Base-by-base conservation (phyloP, 2,329 filamentous ascomycete genomes). In the Trichoderma koningiopsis region DNA sequence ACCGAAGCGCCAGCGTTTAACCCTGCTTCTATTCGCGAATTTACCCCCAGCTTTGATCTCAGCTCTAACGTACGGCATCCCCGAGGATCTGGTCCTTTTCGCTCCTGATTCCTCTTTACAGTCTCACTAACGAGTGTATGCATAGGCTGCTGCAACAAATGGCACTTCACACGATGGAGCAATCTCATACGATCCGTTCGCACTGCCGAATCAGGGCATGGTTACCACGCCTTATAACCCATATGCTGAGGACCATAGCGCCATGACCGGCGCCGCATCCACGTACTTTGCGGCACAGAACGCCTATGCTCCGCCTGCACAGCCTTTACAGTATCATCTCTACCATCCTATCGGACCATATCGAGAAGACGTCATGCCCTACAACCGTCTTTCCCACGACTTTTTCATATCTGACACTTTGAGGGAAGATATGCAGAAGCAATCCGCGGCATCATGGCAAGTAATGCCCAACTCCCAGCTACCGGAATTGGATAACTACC, bases 361-460 rank as follows among this genome's bases (percentile, higher is more conserved):
- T 77, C 88, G 89, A 70, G 92, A 95, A 71, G 93, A 93, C 72
- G 84, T 97, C 35, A 85, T 92, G 73, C 89, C 91, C 3, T 97
- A 97, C 76, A 95, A 99, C 77, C 89, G 93, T 70, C 90, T 91
- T 69, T 89, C 92, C 1, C 93, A 96, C 76, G 94, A 98, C 76
- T 92, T 98, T 73, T 99, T 99, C 79, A 87, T 98, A 53, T 89
- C 93, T 0, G 94, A 97, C 75, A 90, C 93, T 70, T 81, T 97
- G 7, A 88, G 96, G 67, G 93, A 97, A 81, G 94, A 97, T 37
- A 82, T 97, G 71, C 93, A 97, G 76, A 93, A 92, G 80, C 97
- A 95, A 80, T 86, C 91, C 0, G 94, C 97, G 75, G 93, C 95
- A 33, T 89, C 92, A 5, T 85, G 93, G 66, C 95, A 97, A 78